phyloP scores from a whole-genome alignment of 2,329 filamentous ascomycete species.

The Colletotrichum caudatum region DNA sequence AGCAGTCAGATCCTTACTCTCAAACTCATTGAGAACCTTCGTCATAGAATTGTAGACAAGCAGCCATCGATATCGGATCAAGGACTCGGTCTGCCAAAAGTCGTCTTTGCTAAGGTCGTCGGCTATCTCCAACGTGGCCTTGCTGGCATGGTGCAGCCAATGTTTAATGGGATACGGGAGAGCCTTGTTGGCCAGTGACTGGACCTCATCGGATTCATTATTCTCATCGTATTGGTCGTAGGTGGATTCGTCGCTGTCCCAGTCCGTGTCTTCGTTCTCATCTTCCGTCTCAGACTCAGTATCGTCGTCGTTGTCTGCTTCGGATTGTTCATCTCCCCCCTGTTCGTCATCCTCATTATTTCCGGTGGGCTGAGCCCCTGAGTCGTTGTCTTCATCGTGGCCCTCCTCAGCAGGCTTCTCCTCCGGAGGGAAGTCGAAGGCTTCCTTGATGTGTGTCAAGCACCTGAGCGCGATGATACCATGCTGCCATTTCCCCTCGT shows the following conservation, averaged over 20 bases:
- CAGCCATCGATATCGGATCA: conserved; percentile 54
- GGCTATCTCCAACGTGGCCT: conserved; percentile 57
- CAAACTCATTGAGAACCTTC: conserved; percentile 48
- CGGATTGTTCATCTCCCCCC: conserved; percentile 28
- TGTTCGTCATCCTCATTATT: conserved; percentile 20
- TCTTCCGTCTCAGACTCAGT: conserved; percentile 36
- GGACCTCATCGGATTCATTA: conserved; percentile 47
- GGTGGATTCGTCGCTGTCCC: conserved; percentile 35
- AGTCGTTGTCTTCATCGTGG: conserved; percentile 3
- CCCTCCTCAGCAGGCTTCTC: conserved; percentile 21
- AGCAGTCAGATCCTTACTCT: conserved; percentile 49
- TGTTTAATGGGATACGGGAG: conserved; percentile 55
- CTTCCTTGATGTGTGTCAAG: conserved; percentile 53
- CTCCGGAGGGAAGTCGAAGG: conserved; percentile 47
- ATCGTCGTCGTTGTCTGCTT: conserved; percentile 12
- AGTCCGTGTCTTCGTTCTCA: conserved; percentile 23
- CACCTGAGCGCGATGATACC: conserved; percentile 55
- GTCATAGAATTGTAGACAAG: conserved; percentile 51
- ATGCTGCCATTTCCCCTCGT: conserved; percentile 57
- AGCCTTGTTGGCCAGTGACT: conserved; percentile 45
- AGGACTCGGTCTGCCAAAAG: conserved; percentile 54
- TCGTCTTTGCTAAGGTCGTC: conserved; percentile 55
- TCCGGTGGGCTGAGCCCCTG: not conserved
- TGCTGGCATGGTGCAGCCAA: conserved; percentile 57
- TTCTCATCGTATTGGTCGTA: conserved; percentile 41